Percentiles rank a stretch among this genome's conserved stretches.
Conservation (phyloP, 306 rosid species). For the Delonix regia region DNA sequence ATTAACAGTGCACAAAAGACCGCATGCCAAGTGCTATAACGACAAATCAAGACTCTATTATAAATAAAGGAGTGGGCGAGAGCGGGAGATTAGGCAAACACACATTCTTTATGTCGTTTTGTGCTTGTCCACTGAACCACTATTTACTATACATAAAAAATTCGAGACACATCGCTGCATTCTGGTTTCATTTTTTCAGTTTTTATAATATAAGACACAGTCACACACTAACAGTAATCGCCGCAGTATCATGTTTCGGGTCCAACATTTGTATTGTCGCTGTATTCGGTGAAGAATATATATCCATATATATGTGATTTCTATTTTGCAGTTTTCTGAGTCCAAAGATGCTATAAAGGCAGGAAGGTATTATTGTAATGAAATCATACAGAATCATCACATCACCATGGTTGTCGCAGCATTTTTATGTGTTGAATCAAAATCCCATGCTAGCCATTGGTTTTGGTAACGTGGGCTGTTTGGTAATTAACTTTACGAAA, state of each 20-base stretch:
- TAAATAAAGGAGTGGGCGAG: not conserved
- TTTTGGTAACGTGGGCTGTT: not conserved
- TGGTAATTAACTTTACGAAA: not conserved
- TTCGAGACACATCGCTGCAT: constrained; percentile 1
- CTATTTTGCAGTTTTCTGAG: not conserved
- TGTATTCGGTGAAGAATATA: not conserved
- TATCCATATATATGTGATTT: not conserved
- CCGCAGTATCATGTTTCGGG: not conserved
- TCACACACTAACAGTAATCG: not conserved
- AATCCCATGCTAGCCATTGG: not conserved
- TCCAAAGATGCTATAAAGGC: not conserved
- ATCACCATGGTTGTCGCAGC: not conserved
- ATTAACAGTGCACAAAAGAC: not conserved
- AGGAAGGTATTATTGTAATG: not conserved
- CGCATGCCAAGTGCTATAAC: not conserved
- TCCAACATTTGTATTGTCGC: not conserved
- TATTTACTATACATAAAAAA: not conserved
- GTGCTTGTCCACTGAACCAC: constrained; percentile 11
- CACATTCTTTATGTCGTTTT: constrained; percentile 3
- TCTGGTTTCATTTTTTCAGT: not conserved
- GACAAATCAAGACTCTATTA: not conserved
- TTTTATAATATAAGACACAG: not conserved
- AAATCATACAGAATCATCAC: not conserved
- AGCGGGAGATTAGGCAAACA: not conserved
- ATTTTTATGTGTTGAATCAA: not conserved